These are phyloP conservation scores for grape (Vitis vinifera) DNA, from an alignment of 164 flowering plant genomes.

Conservation along the genomic window DNA sequence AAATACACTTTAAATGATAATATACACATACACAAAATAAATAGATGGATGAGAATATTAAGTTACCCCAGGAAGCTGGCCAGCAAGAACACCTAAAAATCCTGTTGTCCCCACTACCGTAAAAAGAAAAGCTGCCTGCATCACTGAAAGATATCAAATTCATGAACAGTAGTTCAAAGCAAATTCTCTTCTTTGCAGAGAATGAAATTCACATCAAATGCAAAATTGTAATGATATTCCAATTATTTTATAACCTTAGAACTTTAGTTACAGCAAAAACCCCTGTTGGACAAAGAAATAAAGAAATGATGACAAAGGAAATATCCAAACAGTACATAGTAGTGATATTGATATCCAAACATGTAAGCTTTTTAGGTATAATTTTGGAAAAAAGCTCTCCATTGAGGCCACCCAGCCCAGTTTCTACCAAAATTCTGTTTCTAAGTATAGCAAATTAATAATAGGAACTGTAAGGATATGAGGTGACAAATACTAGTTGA, in stretches of 20 bases:
- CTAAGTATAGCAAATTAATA: too few species aligned
- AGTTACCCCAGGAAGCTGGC: constrained; percentile 97
- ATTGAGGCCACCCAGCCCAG: too few species aligned
- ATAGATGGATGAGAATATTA: not conserved
- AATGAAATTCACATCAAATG: not conserved
- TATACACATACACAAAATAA: not conserved
- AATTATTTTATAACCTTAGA: too few species aligned
- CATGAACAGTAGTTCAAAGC: constrained; percentile 14
- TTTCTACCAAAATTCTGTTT: too few species aligned
- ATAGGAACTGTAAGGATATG: not conserved
- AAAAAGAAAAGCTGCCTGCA: constrained; percentile 98
- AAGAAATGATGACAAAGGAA: not conserved
- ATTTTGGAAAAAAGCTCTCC: too few species aligned
- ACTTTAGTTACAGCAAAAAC: not conserved
- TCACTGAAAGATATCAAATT: constrained; percentile 55
- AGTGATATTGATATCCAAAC: not conserved
- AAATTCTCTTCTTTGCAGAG: too few species aligned
- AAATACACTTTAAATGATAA: not conserved
- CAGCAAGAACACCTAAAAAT: constrained; percentile 76
- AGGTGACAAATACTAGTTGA: too few species aligned
- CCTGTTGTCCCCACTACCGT: constrained; percentile 95
- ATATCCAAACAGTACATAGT: not conserved
- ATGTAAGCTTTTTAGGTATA: not conserved
- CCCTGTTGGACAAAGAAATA: not conserved
- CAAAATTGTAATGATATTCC: not conserved